Base-by-base conservation (phyloP, 176 grass and related monocot species). In the Bolboschoenus planiculmis region DNA sequence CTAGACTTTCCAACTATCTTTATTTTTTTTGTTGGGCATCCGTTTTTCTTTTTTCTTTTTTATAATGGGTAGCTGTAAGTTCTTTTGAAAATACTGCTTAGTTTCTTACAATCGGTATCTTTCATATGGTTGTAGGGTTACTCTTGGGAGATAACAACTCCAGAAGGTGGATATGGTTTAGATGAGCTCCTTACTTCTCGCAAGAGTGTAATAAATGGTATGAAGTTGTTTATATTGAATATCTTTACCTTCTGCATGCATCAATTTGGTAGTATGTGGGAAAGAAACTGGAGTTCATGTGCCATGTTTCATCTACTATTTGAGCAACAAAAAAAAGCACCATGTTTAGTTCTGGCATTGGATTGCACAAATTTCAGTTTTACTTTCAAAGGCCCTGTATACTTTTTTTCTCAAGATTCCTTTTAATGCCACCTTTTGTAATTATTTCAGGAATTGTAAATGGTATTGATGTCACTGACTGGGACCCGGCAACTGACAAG, bases 61-160 rank as follows among this genome's bases (percentile, higher is more conserved):
- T 23, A 48, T 14, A 47, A 48, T 74, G 37, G 18, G 40, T 74
- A 48, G 21, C 55, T n/a, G 39, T 15, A 35, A 79, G 24, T 67
- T 43, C 15, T 26, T 74, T 42, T 84, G 13, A 51, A 44, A 51
- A 20, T 56, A 59, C 58, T 68, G 81, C 68, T 70, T 24, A 10
- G 20, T 42, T n/a, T 70, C 24, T 44, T 4, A 72, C 16, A 67
- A 61, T 20, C 56, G 42, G 27, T 87, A 51, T n/a, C 7, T 63
- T 85, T 57, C 26, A 47, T 80, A 48, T 68, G 16, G 88, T 88
- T 72, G 57, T 60, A 98, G 96, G 96, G 96, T 56, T 98, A 98
- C 84, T 91, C 92, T 81, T 95, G 96, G 96, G 96, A 98, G 85
- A 91, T 98, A 62, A 98, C 92, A 75, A 98, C 96, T 80, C 83